phyloP scores from a whole-genome alignment of 768 basidiomycete genomes.

The Phylloporus sp. region DNA sequence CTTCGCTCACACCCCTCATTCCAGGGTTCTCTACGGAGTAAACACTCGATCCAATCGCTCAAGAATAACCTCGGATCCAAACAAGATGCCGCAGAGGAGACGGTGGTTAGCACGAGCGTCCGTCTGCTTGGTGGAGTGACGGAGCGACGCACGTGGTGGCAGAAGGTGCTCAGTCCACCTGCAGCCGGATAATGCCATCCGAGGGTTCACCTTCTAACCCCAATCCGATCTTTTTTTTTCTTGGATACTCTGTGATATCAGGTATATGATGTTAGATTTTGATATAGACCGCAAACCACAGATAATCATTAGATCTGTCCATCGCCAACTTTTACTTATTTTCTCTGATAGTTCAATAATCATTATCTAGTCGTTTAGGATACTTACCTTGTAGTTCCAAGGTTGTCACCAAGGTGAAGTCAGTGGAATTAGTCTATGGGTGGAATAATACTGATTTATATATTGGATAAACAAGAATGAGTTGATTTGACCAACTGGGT shows the following conservation, averaged over 20 bases:
- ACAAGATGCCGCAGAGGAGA: neutral
- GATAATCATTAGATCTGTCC: constrained; percentile 1
- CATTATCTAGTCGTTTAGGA: neutral
- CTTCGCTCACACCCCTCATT: constrained; percentile 23
- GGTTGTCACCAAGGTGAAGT: neutral
- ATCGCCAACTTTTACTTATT: neutral
- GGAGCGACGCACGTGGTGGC: constrained; percentile 31
- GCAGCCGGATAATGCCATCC: constrained; percentile 3
- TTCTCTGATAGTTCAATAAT: neutral
- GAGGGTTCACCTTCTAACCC: neutral
- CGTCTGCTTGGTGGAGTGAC: neutral
- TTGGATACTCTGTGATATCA: neutral
- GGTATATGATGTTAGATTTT: neutral
- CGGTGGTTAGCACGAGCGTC: neutral
- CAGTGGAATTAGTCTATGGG: constrained; percentile 1
- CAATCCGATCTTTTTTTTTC: neutral
- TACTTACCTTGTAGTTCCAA: constrained; percentile 1
- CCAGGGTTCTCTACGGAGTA: constrained; percentile 22
- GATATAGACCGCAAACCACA: neutral
- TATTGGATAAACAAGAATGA: neutral
- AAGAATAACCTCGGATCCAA: constrained; percentile 6
- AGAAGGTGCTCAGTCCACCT: constrained; percentile 26
- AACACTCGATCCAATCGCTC: constrained; percentile 18
- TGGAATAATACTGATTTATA: neutral
- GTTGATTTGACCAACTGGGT: neutral